Conservation (phyloP, 23 red algal species). For the Cyanidioschyzon merolae region DNA sequence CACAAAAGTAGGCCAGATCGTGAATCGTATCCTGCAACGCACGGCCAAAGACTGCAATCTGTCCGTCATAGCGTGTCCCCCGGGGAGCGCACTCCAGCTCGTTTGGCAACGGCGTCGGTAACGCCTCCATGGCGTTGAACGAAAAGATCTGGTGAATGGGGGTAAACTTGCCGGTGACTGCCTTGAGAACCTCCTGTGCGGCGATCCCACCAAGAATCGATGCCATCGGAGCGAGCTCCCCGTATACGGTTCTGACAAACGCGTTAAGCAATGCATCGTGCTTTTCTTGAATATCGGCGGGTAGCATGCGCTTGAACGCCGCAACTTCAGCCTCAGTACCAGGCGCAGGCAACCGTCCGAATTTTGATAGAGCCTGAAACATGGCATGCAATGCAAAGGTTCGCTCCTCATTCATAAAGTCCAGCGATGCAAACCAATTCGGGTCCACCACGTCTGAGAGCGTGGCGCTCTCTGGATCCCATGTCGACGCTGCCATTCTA, state of each 20-base stretch:
- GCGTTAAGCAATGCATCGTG: conserved; percentile 43
- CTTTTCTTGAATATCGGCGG: not conserved
- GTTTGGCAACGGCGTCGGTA: conserved; percentile 50
- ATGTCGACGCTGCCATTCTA: not conserved
- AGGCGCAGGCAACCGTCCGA: conserved; percentile 39
- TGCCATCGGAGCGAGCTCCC: conserved; percentile 73
- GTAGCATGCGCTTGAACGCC: not conserved
- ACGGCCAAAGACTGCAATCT: conserved; percentile 75
- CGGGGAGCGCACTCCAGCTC: conserved; percentile 54
- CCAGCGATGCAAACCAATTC: not conserved
- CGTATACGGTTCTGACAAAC: conserved; percentile 67
- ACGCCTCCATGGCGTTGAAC: conserved; percentile 67
- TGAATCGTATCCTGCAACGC: conserved; percentile 52
- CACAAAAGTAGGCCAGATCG: conserved; percentile 75
- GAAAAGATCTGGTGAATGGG: conserved; percentile 89
- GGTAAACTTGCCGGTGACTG: conserved; percentile 82
- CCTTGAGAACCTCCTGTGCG: conserved; percentile 91
- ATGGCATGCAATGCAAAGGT: conserved; percentile 48
- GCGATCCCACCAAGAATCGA: conserved; percentile 77
- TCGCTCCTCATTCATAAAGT: conserved; percentile 71
- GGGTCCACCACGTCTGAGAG: conserved; percentile 28
- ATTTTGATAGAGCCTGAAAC: conserved; percentile 51
- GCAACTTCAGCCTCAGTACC: conserved; percentile 34
- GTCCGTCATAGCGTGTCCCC: conserved; percentile 78
- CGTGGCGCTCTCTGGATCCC: not conserved